phyloP scores from a whole-genome alignment of 164 flowering plant species.

The Vitis riparia region DNA sequence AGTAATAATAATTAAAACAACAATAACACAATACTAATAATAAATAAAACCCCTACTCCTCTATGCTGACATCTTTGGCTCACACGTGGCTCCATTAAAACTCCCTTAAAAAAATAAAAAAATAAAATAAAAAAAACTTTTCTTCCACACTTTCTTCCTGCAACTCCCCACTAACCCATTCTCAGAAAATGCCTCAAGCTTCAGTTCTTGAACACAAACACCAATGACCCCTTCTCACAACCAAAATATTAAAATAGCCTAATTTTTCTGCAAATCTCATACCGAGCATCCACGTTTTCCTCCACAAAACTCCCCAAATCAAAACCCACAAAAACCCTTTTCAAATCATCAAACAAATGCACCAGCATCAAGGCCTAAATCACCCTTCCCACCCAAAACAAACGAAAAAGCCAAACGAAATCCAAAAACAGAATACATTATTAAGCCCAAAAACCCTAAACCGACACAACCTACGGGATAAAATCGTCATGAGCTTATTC shows the following conservation, averaged over 20 bases:
- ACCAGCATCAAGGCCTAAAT: slow-evolving; percentile 26
- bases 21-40: no score
- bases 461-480: slow-evolving; percentile 29
- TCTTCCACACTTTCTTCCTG: no score
- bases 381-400: slow-evolving; percentile 35
- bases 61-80: no score
- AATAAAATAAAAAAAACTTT: no score
- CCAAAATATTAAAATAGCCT: slow-evolving; percentile 56
- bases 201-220: no score
- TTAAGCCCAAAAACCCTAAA: slow-evolving; percentile 45
- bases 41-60: no score
- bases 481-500: slow-evolving; percentile 45
- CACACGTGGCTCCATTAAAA: no score
- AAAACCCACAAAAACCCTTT: slow-evolving; percentile 45
- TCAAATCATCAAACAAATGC: slow-evolving; percentile 49
- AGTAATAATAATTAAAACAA: no score
- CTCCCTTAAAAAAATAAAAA: no score
- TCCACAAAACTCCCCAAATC: slow-evolving; percentile 34
- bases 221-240: slow-evolving; percentile 38
- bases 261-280: slow-evolving; percentile 62
- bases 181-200: no score
- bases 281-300: slow-evolving; percentile 52
- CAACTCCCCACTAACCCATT: no score
- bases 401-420: slow-evolving; percentile 63
- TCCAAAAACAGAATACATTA: slow-evolving; percentile 34